Conservation (phyloP, 768 basidiomycete genomes). For the Crepidotus variabilis region DNA sequence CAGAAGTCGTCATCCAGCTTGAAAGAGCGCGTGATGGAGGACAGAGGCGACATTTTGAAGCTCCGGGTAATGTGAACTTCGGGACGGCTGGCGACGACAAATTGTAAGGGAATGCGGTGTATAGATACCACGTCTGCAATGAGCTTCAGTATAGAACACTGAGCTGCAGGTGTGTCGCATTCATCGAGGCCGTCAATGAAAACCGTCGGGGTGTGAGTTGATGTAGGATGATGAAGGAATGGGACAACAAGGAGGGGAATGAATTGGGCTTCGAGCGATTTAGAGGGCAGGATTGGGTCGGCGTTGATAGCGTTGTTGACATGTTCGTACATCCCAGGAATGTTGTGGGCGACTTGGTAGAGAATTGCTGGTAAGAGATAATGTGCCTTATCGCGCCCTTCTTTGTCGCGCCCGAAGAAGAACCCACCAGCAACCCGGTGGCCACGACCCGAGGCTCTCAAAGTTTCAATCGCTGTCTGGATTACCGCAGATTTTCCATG, state of each 20-base stretch:
- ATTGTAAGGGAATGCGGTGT: background rate
- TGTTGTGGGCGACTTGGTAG: conserved; percentile 9
- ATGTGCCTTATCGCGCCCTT: background rate
- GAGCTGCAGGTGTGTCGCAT: background rate
- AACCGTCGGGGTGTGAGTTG: conserved; percentile 3
- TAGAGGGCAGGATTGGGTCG: conserved; percentile 5
- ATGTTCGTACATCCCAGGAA: conserved; percentile 6
- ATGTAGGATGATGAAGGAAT: too few relatives aligned
- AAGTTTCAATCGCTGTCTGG: conserved; percentile 12
- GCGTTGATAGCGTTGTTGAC: conserved; percentile 4
- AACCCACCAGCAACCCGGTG: conserved; percentile 7
- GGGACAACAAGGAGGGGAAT: background rate
- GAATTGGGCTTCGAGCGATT: background rate
- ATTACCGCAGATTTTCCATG: conserved; percentile 14
- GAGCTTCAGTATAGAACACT: background rate
- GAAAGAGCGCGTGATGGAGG: background rate
- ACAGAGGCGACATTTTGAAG: background rate
- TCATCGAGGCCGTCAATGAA: conserved; percentile 17
- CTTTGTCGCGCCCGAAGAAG: conserved; percentile 13
- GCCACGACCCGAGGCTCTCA: background rate
- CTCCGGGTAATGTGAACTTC: background rate
- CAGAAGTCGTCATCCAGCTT: background rate
- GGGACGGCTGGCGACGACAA: background rate
- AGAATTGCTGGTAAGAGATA: conserved; percentile 11
- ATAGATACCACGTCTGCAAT: background rate